These are phyloP conservation scores for Neurospora cerealis DNA, from an alignment of 495 filamentous ascomycete species.

Conservation along the genomic window DNA sequence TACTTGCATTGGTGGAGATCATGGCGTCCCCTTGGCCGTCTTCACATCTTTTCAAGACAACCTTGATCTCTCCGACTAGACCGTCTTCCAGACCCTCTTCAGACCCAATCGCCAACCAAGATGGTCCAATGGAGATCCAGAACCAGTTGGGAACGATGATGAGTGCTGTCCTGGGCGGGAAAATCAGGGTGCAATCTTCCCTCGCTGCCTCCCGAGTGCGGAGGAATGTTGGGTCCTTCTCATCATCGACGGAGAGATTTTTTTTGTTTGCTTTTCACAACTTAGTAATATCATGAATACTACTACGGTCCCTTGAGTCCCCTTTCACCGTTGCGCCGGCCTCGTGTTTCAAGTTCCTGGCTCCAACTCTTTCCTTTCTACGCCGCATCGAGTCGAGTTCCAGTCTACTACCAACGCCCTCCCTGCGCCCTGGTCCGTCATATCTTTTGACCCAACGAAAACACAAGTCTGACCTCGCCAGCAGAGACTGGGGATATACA, in stretches of 20 bases:
- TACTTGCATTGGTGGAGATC: constrained; percentile 6
- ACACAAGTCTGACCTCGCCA: neutral
- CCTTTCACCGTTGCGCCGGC: neutral
- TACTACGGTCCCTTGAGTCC: neutral
- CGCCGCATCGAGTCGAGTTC: neutral
- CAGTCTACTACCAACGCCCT: neutral
- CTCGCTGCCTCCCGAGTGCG: neutral
- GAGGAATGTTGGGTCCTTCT: neutral
- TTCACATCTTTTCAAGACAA: neutral
- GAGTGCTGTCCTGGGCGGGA: neutral
- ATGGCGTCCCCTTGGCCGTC: constrained; percentile 1
- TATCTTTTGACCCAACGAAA: neutral
- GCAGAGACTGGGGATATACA: neutral
- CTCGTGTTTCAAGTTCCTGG: neutral
- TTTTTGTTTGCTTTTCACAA: neutral
- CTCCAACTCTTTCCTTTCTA: neutral
- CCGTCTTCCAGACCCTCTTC: neutral
- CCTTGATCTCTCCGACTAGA: neutral
- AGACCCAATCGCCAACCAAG: neutral
- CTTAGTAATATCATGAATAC: neutral
- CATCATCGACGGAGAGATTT: neutral
- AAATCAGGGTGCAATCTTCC: neutral
- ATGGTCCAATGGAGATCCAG: neutral
- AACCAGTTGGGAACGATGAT: neutral
- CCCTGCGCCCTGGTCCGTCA: neutral